Evolutionary conservation across 2,329 filamentous ascomycete genomes (phyloP), one percentile per base, ranked within the genome.

Genomic region (Clarireedia monteithiana): DNA sequence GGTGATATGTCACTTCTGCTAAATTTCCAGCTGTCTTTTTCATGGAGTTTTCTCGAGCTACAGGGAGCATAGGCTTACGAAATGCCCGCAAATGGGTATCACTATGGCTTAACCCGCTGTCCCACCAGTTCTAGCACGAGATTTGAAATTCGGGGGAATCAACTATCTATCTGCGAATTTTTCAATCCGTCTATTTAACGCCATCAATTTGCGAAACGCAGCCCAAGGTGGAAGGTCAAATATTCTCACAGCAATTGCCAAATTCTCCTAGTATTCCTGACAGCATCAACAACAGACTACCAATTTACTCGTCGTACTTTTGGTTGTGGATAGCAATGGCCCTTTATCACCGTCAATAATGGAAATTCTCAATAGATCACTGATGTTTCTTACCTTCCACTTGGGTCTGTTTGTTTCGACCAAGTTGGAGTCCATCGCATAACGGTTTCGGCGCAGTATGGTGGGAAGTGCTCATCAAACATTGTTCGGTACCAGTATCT

Each of bases 401-500:
- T 95, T 59, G 94, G 94, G 73, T 99, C 94, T 26, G 84, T 89
- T 81, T 96, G 91, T 72, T 96, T 88, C 56, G 89, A 95, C 94
- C 94, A 99, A 39, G 89, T 99, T 27, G 94, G 94, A 56, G 89
- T 91, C 95, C 94, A 99, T 69, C 94, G 82, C 88, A 89, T 88
- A 53, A 99, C 94, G 6, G 94, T 99, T 58, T 83, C 85, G 7
- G 94, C 95, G 71, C 92, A 97, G 69, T 86, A 86, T 56, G 85
- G 81, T 48, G 94, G 94, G 82, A 97, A 99, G 74, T 95, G 92
- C 80, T 99, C 92, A 72, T 99, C 94, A 71, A 97, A 99, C 92
- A 99, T 97, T 71, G 77, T 81, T 67, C 94, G 86, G 77, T 99
- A 99, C 94, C 94, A 99, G 80, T 96, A 95, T 48, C 84, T 87